Evolutionary conservation across 495 filamentous ascomycete genomes (phyloP).

Genomic region (Darksidea phi): DNA sequence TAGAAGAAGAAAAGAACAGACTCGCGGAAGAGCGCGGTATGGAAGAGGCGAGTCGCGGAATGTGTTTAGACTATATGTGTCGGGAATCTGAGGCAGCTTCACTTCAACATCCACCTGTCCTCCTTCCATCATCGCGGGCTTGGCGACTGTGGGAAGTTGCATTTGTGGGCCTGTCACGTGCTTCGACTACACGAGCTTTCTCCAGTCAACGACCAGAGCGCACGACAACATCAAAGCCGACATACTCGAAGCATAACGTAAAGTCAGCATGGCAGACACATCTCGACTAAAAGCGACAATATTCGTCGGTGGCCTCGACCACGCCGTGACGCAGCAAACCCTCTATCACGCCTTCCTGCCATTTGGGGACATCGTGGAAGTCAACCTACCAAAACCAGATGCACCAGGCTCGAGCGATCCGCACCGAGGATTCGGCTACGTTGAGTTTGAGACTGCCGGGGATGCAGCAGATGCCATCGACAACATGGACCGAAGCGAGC

Average conservation of each 20-base stretch:
- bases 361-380: conserved; percentile 89
- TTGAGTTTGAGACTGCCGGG: conserved; percentile 82
- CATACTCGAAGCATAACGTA: background rate
- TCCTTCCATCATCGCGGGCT: conserved; percentile 26
- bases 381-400: conserved; percentile 85
- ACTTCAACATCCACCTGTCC: conserved; percentile 22
- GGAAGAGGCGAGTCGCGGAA: conserved; percentile 9
- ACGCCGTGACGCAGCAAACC: conserved; percentile 67
- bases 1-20: conserved; percentile 20
- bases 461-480: conserved; percentile 96
- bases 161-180: conserved; percentile 19
- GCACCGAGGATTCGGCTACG: conserved; percentile 93
- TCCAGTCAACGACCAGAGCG: conserved; percentile 17
- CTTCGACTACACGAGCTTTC: background rate
- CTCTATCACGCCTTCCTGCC: conserved; percentile 91
- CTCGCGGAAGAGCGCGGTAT: background rate
- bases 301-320: conserved; percentile 86
- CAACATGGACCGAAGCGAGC: conserved; percentile 97
- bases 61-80: conserved; percentile 3
- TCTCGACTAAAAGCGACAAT: conserved; percentile 85
- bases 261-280: conserved; percentile 67
- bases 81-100: background rate
- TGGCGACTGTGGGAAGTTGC: background rate
- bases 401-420: conserved; percentile 62
- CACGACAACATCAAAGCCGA: conserved; percentile 1